Conservation (phyloP, 2,329 filamentous ascomycete species). For the Pseudocercospora musae region DNA sequence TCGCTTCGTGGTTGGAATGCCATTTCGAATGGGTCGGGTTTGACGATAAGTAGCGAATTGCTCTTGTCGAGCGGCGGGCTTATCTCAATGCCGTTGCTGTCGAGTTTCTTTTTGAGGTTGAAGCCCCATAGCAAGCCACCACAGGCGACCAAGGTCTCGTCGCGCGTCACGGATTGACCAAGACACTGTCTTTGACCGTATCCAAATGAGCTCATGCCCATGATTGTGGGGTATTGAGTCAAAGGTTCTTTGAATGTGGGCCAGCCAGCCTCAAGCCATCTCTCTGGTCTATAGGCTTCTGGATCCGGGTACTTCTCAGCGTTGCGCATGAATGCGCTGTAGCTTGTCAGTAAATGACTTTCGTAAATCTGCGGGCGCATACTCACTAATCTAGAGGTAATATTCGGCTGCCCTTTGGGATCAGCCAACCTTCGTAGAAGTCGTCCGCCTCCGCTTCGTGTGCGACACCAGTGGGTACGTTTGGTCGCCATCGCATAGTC, state of each 20-base stretch:
- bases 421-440: constrained; percentile 19
- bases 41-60: constrained; percentile 57
- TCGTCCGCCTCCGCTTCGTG: constrained; percentile 49
- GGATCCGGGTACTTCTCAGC: constrained; percentile 48
- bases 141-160: constrained; percentile 55
- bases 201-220: constrained; percentile 63
- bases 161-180: constrained; percentile 60
- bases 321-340: constrained; percentile 58
- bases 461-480: constrained; percentile 54
- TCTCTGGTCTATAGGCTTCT: constrained; percentile 16
- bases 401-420: constrained; percentile 47
- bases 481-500: constrained; percentile 38
- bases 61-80: constrained; percentile 47
- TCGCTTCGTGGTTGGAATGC: constrained; percentile 51
- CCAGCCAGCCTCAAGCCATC: constrained; percentile 46
- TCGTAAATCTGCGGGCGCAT: background rate
- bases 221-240: constrained; percentile 61
- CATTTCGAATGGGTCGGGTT: constrained; percentile 56
- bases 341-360: background rate
- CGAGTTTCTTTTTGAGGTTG: constrained; percentile 48
- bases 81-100: constrained; percentile 27
- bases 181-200: constrained; percentile 63
- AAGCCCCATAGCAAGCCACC: constrained; percentile 49
- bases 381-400: constrained; percentile 53
- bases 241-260: constrained; percentile 64